A percentile compares a stretch with the other conserved stretches of the same genome.
These are phyloP conservation scores for Taphrina sp. DNA, from an alignment of 1,139 yeast species.

Conservation along the genomic window DNA sequence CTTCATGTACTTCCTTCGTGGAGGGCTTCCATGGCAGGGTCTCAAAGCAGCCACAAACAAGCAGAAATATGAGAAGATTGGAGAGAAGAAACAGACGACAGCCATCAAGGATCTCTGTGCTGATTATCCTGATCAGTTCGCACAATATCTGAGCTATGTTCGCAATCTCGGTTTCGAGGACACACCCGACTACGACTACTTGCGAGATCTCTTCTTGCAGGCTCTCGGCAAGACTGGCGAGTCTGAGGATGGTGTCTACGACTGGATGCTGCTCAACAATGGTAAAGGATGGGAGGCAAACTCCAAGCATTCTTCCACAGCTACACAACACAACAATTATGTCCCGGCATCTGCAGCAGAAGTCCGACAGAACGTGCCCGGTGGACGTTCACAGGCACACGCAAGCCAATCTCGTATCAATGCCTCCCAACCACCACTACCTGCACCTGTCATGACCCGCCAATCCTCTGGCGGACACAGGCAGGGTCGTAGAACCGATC, in stretches of 20 bases:
- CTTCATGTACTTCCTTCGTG: constrained; percentile 88
- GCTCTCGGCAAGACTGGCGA: constrained; percentile 71
- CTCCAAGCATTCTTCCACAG: constrained; percentile 44
- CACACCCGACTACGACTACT: constrained; percentile 88
- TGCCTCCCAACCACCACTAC: constrained; percentile 2
- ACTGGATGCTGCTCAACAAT: constrained; percentile 89
- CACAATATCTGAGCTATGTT: constrained; percentile 78
- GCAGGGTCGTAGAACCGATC: constrained; percentile 14
- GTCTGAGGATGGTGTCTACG: constrained; percentile 80
- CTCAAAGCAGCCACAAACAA: constrained; percentile 94
- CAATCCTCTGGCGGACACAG: constrained; percentile 9
- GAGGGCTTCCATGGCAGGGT: constrained; percentile 98
- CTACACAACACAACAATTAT: constrained; percentile 11
- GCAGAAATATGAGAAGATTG: constrained; percentile 95
- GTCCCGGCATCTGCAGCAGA: constrained; percentile 30
- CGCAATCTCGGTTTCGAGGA: constrained; percentile 85
- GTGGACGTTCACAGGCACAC: constrained; percentile 31
- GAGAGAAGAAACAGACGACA: constrained; percentile 87
- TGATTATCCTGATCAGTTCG: constrained; percentile 83
- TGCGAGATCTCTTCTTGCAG: constrained; percentile 70
- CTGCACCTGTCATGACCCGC: constrained; percentile 21
- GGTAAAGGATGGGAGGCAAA: constrained; percentile 91
- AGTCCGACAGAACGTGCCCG: constrained; percentile 28
- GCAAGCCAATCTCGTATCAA: constrained; percentile 12
- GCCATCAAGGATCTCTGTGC: constrained; percentile 73